A percentile compares a stretch with the other conserved stretches of the same genome.
Evolutionary conservation across 2,329 filamentous ascomycete species (phyloP).

Genomic region (Raffaelea ambrosiae): DNA sequence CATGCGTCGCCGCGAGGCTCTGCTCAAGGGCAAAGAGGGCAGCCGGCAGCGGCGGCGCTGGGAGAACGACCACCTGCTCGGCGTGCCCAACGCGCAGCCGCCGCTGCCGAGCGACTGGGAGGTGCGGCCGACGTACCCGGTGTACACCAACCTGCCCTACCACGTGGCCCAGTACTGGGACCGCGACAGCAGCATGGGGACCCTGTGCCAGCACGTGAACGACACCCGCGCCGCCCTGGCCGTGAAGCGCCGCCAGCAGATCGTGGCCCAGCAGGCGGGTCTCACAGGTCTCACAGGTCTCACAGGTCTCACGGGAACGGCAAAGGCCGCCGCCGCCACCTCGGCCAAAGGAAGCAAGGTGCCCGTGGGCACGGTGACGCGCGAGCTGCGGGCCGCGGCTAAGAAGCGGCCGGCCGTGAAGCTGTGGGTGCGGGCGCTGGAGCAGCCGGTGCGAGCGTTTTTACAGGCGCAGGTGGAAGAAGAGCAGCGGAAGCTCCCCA

Average conservation of each 20-base stretch:
- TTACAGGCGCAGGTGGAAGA: conserved; percentile 41
- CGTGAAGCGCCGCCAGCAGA: conserved; percentile 31
- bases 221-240: conserved; percentile 31
- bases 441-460: conserved; percentile 74
- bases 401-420: conserved; percentile 75
- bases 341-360: too few relatives aligned
- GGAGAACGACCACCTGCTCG: conserved; percentile 89
- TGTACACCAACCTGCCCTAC: conserved; percentile 68
- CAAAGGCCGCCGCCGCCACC: conserved; percentile 1
- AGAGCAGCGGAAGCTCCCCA: conserved; percentile 9
- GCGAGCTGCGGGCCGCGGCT: conserved; percentile 69
- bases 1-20: conserved; percentile 55
- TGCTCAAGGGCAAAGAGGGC: conserved; percentile 86
- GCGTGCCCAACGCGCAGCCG: conserved; percentile 78
- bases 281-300: too few relatives aligned
- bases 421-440: conserved; percentile 71
- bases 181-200: too few relatives aligned
- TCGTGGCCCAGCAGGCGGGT: conserved; percentile 32
- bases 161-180: conserved; percentile 86
- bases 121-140: conserved; percentile 70
- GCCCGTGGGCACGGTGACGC: conserved; percentile 56
- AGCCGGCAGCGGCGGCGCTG: conserved; percentile 78
- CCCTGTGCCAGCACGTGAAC: conserved; percentile 41
- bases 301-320: neutral
- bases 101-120: conserved; percentile 78